These are phyloP conservation scores for Trebouxia sp. DNA, from an alignment of 139 green algal genomes.

Conservation along the genomic window DNA sequence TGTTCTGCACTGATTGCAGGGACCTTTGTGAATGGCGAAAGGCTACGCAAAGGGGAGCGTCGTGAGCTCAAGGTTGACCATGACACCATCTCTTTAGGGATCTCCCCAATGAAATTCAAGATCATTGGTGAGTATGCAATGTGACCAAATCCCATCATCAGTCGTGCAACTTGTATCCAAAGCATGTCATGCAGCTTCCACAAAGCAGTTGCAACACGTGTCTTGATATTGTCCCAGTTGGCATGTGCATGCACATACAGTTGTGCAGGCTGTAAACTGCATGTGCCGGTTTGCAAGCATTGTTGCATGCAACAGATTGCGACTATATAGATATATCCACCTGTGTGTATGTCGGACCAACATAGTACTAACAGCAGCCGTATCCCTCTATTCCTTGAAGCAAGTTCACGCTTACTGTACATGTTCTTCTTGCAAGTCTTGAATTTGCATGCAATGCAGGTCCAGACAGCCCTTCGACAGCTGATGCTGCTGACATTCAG, in stretches of 20 bases:
- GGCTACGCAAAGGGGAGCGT: neutral
- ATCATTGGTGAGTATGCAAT: conserved; percentile 10
- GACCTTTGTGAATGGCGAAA: conserved; percentile 19
- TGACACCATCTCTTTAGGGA: conserved; percentile 7
- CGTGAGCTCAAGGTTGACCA: neutral
- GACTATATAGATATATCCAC: neutral
- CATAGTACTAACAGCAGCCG: too few relatives aligned
- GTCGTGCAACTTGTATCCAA: too few relatives aligned
- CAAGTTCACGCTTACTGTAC: too few relatives aligned
- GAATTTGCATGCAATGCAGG: neutral
- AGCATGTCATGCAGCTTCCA: neutral
- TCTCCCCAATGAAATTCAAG: neutral
- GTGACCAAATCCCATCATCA: too few relatives aligned
- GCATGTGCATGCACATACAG: too few relatives aligned
- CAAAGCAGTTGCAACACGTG: too few relatives aligned
- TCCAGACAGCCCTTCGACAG: too few relatives aligned
- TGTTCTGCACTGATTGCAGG: neutral
- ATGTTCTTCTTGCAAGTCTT: too few relatives aligned
- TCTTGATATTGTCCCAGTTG: too few relatives aligned
- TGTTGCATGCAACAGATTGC: neutral
- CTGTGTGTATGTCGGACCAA: too few relatives aligned
- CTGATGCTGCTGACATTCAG: too few relatives aligned
- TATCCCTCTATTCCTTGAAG: too few relatives aligned
- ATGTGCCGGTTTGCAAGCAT: neutral
- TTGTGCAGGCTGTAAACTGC: neutral